Base-by-base conservation (phyloP, 305 asterid species). In the Petunia hybrid region DNA sequence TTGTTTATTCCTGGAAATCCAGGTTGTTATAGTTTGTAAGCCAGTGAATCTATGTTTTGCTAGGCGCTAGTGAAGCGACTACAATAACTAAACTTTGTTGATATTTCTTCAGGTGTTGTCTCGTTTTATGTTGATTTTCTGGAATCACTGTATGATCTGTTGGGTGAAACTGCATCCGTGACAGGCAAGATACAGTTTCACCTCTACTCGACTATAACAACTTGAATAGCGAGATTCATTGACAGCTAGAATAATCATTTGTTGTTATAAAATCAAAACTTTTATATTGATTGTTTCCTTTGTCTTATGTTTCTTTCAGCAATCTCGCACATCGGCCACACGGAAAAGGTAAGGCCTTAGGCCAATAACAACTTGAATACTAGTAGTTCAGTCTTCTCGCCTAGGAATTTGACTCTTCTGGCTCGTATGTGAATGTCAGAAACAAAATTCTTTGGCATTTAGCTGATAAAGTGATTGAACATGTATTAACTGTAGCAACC, bases 1-100 rank as follows among this genome's bases (percentile, higher is more conserved):
- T 48, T 95, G 79, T 95, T 95, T 77, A 85, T 94, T 77, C 98
- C 99, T 71, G 99, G 99, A 63, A 95, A 95, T 84, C 99, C 99
- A 35, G 99, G 99, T 95, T 81, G 59, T 63, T 84, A 64, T 6
- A 10, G 10, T 56, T 80, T 48, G 63, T 48, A 56, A 64, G 63
- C 48, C 14, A 74, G 3, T 53, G 48, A 51, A 53, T 53, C 36
- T 71, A 31, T 42, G 22, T 14, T 55, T 78, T 35, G 41, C 0
- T 60, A 68, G 35, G 35, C 68, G 48, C 55, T 45, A 12, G 6
- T 51, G 8, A 55, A 53, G 38, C 38, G 48, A 35, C 39, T 74
- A 74, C 35, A 2, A 31, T 40, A 48, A 62, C 41, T 77, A 77
- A 84, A 59, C 57, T 45, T 53, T 84, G 46, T 46, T 57, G 64